Evolutionary conservation across 2,329 filamentous ascomycete genomes (phyloP), one percentile per base, ranked within the genome.

Genomic region (Lomentospora prolificans): DNA sequence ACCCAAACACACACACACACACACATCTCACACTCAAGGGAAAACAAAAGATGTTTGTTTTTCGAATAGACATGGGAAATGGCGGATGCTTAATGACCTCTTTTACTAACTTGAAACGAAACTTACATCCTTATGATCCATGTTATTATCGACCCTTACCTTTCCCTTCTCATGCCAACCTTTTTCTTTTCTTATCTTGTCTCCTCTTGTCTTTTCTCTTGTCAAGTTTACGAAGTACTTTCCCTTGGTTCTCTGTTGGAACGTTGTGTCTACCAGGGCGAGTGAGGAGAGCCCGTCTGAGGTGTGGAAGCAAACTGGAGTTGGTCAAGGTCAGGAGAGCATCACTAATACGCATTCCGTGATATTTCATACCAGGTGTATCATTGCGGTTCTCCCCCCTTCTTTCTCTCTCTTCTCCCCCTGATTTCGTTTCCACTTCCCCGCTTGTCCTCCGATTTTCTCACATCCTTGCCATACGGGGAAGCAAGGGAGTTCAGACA

Each of bases 151-250:
- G 30, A 33, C 50, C 27, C n/a, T 39, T 50, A 14, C 51, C 41
- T 55, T 55, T 50, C 36, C 41, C 24, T 50, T 53, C 22, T 56
- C 44, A 48, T 48, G 22, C 44, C 6, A 48, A 48, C 25, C 17
- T 54, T 50, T 44, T 51, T 51, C 56, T 57, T 27, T 46, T 44
- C 55, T 46, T 54, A 24, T 58, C 39, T 55, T 39, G 46, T n/a
- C 52, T 51, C 57, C 57, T 55, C 12, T 57, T 50, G 44, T 58
- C 41, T 53, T 51, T 41, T 55, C 22, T 56, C 36, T 50, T 56
- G 28, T 55, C 10, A 12, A 30, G 24, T 7, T 48, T 39, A 52
- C 41, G 25, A 53, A 54, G 51, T 56, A 14, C 55, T 55, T 58
- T 55, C 50, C 28, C 55, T 48, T 55, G 7, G 25, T 12, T 19